phyloP scores from a whole-genome alignment of 2,329 filamentous ascomycete species.

The Colletotrichum sp. region DNA sequence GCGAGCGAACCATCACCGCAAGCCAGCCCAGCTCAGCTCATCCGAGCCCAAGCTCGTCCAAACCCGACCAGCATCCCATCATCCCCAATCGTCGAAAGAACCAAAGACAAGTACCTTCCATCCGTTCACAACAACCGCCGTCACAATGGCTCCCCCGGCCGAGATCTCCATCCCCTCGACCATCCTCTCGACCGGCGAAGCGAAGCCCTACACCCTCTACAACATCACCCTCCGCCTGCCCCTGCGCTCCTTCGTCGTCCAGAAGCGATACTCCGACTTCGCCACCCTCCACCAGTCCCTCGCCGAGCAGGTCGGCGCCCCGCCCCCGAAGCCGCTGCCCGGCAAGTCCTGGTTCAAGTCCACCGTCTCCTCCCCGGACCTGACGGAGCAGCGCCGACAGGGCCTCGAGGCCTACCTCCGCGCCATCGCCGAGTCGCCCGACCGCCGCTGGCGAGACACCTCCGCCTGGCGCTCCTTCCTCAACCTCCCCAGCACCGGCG shows the following conservation, averaged over 20 bases:
- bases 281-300: conserved; percentile 68
- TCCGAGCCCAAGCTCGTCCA: conserved; percentile 2
- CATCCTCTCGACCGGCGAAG: conserved; percentile 56
- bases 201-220: conserved; percentile 78
- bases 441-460: conserved; percentile 77
- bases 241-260: conserved; percentile 75
- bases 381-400: conserved; percentile 73
- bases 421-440: conserved; percentile 74
- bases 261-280: conserved; percentile 87
- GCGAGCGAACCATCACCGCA: neutral
- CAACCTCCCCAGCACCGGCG: conserved; percentile 61
- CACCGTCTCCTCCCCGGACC: conserved; percentile 70
- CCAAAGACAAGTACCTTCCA: neutral
- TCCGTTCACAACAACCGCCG: neutral
- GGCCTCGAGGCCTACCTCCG: conserved; percentile 75
- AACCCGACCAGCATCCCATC: neutral
- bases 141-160: conserved; percentile 65
- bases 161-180: conserved; percentile 74
- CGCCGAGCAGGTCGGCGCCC: conserved; percentile 59
- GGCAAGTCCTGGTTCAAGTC: conserved; percentile 79
- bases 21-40: neutral
- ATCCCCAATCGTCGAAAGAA: neutral
- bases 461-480: conserved; percentile 76
- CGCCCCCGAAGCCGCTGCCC: conserved; percentile 73
- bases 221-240: conserved; percentile 80